Evolutionary conservation across 116 monocot genomes (phyloP).

Genomic region (Papilionanthe hybrid): DNA sequence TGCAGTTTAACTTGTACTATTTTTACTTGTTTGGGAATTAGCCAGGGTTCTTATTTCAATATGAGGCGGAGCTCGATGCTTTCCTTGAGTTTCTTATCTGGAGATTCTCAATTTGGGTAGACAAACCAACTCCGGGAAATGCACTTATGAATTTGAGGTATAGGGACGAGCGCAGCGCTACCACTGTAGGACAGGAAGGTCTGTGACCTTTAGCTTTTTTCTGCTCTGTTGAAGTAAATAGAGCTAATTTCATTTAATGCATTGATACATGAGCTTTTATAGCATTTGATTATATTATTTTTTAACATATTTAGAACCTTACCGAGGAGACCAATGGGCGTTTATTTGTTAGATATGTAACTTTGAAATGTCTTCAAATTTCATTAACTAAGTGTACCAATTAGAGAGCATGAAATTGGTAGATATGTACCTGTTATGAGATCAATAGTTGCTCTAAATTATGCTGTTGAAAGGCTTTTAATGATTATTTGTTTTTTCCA

Average conservation of each 20-base stretch:
- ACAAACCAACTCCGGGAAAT: constrained; percentile 97
- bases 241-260: not conserved
- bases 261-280: not conserved
- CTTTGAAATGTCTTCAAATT: not conserved
- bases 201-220: constrained; percentile 6
- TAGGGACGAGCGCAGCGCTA: constrained; percentile 62
- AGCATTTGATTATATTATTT: not conserved
- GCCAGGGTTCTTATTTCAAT: constrained; percentile 96
- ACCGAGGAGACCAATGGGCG: not conserved
- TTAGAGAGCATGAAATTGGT: not conserved
- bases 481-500: too few species aligned
- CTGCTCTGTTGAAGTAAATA: not conserved
- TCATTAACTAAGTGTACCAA: not conserved
- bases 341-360: not conserved
- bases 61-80: constrained; percentile 85
- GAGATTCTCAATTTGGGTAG: constrained; percentile 99
- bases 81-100: constrained; percentile 96
- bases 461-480: not conserved
- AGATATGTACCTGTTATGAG: not conserved
- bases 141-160: constrained; percentile 93
- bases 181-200: constrained; percentile 61
- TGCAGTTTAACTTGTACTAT: constrained; percentile 7
- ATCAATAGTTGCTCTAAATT: not conserved
- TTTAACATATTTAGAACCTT: not conserved
- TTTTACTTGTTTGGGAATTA: constrained; percentile 52